These are phyloP conservation scores for Daldinia bambusicola DNA, from an alignment of 495 filamentous ascomycete species.

Conservation along the genomic window DNA sequence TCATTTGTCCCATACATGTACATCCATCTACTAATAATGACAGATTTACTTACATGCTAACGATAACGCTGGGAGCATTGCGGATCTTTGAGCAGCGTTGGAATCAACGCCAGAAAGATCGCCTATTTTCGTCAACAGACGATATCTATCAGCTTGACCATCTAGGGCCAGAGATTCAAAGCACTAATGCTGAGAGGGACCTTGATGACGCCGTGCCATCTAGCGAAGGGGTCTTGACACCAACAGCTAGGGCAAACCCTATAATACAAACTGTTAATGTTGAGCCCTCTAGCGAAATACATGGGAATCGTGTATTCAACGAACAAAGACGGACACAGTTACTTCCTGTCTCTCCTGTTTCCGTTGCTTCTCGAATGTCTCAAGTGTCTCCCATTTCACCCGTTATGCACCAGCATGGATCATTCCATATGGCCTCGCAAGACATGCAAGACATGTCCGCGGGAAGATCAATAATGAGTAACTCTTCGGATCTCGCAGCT, in stretches of 20 bases:
- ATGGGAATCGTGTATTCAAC: neutral
- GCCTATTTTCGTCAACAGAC: slow-evolving; percentile 40
- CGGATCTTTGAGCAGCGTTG: slow-evolving; percentile 49
- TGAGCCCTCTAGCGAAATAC: slow-evolving; percentile 9
- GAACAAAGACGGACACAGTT: slow-evolving; percentile 10
- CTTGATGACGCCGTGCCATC: slow-evolving; percentile 2
- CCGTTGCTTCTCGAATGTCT: slow-evolving; percentile 30
- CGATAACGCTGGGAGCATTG: slow-evolving; percentile 46
- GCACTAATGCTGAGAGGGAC: slow-evolving; percentile 7
- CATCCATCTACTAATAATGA: slow-evolving; percentile 3
- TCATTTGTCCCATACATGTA: neutral
- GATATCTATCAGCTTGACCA: slow-evolving; percentile 45
- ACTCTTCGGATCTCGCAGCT: slow-evolving; percentile 40
- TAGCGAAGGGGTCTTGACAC: slow-evolving; percentile 27
- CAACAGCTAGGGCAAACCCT: slow-evolving; percentile 10
- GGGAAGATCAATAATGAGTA: slow-evolving; percentile 28
- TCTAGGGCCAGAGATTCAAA: slow-evolving; percentile 22
- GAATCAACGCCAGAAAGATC: slow-evolving; percentile 38
- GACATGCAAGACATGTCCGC: slow-evolving; percentile 29
- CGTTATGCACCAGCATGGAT: slow-evolving; percentile 11
- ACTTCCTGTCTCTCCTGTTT: slow-evolving; percentile 37
- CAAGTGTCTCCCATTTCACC: slow-evolving; percentile 40
- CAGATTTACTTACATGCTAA: slow-evolving; percentile 54
- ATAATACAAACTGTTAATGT: slow-evolving; percentile 22
- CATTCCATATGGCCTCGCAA: slow-evolving; percentile 14